Evolutionary conservation across 495 filamentous ascomycete genomes (phyloP).

Genomic region (Penicillium desertorum): DNA sequence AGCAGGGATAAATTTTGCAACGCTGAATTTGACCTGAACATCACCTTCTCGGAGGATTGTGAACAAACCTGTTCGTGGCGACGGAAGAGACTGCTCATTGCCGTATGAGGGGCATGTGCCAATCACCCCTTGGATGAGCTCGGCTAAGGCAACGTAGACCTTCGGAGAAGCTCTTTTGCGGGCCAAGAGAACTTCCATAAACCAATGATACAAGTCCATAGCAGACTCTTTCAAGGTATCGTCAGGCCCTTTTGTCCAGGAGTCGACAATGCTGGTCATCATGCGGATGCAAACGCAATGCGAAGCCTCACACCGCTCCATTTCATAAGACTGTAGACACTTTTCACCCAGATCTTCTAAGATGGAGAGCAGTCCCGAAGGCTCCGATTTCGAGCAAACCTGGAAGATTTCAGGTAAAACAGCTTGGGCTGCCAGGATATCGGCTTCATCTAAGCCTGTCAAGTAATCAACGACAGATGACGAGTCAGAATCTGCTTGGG

Average conservation of each 20-base stretch:
- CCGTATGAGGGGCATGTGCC: constrained; percentile 63
- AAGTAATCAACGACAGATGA: constrained; percentile 58
- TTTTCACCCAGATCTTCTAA: constrained; percentile 55
- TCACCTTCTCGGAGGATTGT: constrained; percentile 63
- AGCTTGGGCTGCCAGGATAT: constrained; percentile 56
- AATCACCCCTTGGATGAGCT: constrained; percentile 66
- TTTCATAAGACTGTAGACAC: constrained; percentile 61
- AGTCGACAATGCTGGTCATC: constrained; percentile 60
- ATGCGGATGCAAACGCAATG: constrained; percentile 67
- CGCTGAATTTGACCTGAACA: constrained; percentile 71
- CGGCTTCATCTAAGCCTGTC: constrained; percentile 54
- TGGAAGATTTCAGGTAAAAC: constrained; percentile 50
- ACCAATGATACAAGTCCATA: constrained; percentile 76
- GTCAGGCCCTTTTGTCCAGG: constrained; percentile 59
- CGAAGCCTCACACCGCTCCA: constrained; percentile 75
- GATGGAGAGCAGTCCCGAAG: constrained; percentile 42
- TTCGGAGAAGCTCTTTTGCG: constrained; percentile 63
- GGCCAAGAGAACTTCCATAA: constrained; percentile 62
- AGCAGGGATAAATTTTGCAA: constrained; percentile 64
- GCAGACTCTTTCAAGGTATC: constrained; percentile 61
- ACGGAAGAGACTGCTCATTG: constrained; percentile 53
- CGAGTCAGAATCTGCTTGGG: constrained; percentile 35
- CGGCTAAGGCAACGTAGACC: constrained; percentile 64
- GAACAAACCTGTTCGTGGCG: constrained; percentile 73
- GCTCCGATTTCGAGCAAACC: constrained; percentile 30